Evolutionary conservation across 768 basidiomycete genomes (phyloP), one percentile per base, ranked within the genome.

Genomic region (Boletus insuetus): DNA sequence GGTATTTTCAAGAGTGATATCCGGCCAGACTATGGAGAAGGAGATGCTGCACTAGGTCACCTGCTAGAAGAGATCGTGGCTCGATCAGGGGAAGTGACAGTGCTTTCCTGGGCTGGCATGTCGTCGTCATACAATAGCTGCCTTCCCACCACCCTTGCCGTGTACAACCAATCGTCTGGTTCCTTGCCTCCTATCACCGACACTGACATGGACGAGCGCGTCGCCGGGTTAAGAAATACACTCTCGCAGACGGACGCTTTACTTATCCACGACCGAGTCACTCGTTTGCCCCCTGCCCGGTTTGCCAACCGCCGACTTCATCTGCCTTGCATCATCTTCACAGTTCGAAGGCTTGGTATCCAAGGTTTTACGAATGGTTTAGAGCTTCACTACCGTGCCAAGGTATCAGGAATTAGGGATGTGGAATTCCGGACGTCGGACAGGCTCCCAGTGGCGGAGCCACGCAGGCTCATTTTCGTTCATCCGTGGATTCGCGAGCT

Each of bases 81-180:
- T 4, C 60, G 61, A 13, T 51, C 42, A 1, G 53, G 56, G 1
- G 60, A 54, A 1, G 50, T 54, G 20, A 54, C 50, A 0, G 61
- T 58, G 4, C 47, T 62, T 40, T 35, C 26, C n/a, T 62, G 61
- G 61, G 16, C 34, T 2, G 60, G 60, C 16, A 24, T 38, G 19
- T 42, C 59, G 2, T 61, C 55, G 1, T 8, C 31, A 11, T 62
- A 61, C 19, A 61, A 61, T 17, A 61, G 58, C 17, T 60, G 59
- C 16, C 50, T 60, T 24, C 58, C 59, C 0, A 31, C n/a, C 12
- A 34, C 51, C 13, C 35, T 60, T 14, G 26, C 29, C 1, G 43
- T 53, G 13, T 60, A 56, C 9, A 34, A 14, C 4, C 34, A 29
- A n/a, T 7, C 14, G 0, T 43, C 49, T 1, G 3, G 5, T 6